Evolutionary conservation across 2,329 filamentous ascomycete species (phyloP), one percentile per base, ranked within the genome.

Genomic region (Arthroderma sp.): DNA sequence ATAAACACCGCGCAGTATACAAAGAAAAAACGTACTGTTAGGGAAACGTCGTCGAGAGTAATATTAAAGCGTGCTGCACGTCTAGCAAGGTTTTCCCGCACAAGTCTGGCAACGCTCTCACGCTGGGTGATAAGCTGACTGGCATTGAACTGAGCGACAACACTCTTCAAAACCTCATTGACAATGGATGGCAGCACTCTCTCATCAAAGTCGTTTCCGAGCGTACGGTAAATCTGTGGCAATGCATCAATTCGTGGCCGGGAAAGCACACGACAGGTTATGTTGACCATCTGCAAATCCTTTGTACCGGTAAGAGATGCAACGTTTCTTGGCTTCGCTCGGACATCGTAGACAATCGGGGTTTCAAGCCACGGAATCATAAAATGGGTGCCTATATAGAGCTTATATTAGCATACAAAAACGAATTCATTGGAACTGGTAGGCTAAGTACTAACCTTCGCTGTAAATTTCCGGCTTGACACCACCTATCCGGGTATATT

Each of bases 241-340:
- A 98, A 78, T 30, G 88, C 84, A 53, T 85, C 80, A 59, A 98
- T 72, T 47, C 87, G 80, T 46, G 91, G 91, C 57, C 87, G 76
- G 47, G 89, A 95, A 43, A 98, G 84, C 47, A 98, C 91, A 85
- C 91, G 89, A 69, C 91, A 98, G 61, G 89, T 98, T 64, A 98
- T 96, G 77, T 98, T 98, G 62, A 96, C 91, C 91, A 98, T 98
- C 73, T 98, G 91, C 68, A 98, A 72, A 69, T 98, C 91, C 75
- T 98, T 98, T 61, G 91, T 98, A 56, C 91, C 91, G 48, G 91
- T 98, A 54, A 98, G 78, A 53, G 91, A 96, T 54, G 91, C 84
- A 57, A 98, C 88, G 61, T 94, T 95, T 63, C 91, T 81, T 58
- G 91, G 91, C 74, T 89, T 95, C 49, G 91, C 91, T 69, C 91